Evolutionary conservation across 2,329 filamentous ascomycete species (phyloP).

Genomic region (Aspergillus caelatus): DNA sequence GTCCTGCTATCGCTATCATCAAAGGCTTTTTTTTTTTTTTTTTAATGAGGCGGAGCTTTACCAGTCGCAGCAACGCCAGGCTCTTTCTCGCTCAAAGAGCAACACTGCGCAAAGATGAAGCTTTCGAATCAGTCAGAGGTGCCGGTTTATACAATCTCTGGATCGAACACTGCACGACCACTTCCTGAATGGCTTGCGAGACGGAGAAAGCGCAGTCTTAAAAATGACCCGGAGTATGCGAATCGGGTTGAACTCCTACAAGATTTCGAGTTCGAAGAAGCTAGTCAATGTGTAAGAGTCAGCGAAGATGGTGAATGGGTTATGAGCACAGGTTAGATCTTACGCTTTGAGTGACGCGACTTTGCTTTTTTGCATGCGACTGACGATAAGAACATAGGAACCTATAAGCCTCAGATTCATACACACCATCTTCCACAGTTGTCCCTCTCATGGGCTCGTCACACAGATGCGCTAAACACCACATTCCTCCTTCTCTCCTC

Average conservation of each 20-base stretch:
- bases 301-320: constrained; percentile 97
- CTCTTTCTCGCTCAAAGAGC: constrained; percentile 13
- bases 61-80: constrained; percentile 7
- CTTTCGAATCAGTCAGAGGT: constrained; percentile 71
- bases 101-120: constrained; percentile 43
- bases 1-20: constrained; percentile 30
- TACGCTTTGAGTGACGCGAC: background rate
- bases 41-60: constrained; percentile 11
- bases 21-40: constrained; percentile 28
- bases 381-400: constrained; percentile 47
- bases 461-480: constrained; percentile 88
- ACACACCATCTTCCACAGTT: constrained; percentile 93
- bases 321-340: constrained; percentile 77
- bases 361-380: constrained; percentile 6
- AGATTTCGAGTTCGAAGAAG: constrained; percentile 97
- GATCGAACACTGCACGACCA: constrained; percentile 81
- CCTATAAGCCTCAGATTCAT: constrained; percentile 82
- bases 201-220: constrained; percentile 85
- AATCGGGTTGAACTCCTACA: constrained; percentile 93
- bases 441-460: constrained; percentile 88
- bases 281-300: constrained; percentile 83
- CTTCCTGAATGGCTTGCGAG: constrained; percentile 94
- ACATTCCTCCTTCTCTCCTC: constrained; percentile 85
- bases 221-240: constrained; percentile 88
- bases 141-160: constrained; percentile 92